A percentile compares a stretch with the other conserved stretches of the same genome.
These are phyloP conservation scores for Geotrichum armillariae DNA, from an alignment of 1,139 yeast species.

Conservation along the genomic window DNA sequence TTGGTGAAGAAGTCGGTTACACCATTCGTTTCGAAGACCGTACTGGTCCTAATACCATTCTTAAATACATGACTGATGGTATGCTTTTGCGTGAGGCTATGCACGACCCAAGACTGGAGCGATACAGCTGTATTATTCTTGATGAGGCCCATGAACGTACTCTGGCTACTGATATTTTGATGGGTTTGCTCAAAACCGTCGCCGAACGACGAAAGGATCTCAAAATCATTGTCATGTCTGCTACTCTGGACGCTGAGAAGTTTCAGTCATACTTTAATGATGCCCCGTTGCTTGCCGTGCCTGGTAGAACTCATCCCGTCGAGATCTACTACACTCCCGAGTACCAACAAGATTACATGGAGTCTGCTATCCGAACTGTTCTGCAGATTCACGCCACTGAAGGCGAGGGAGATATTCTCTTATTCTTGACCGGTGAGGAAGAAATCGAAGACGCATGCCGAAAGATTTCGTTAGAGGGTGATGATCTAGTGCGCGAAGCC, in stretches of 20 bases:
- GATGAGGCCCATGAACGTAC: slow-evolving; percentile 99
- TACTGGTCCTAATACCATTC: slow-evolving; percentile 72
- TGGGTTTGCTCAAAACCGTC: slow-evolving; percentile 91
- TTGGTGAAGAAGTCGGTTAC: slow-evolving; percentile 94
- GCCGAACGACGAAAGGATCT: slow-evolving; percentile 78
- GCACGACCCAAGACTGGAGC: slow-evolving; percentile 82
- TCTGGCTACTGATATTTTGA: slow-evolving; percentile 90
- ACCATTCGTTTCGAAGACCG: slow-evolving; percentile 91
- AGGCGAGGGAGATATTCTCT: slow-evolving; percentile 85
- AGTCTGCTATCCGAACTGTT: slow-evolving; percentile 92
- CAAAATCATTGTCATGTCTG: slow-evolving; percentile 94
- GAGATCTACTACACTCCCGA: slow-evolving; percentile 97
- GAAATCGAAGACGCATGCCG: slow-evolving; percentile 97
- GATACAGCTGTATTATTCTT: slow-evolving; percentile 85
- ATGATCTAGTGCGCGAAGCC: slow-evolving; percentile 82
- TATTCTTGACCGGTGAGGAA: slow-evolving; percentile 95
- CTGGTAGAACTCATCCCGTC: slow-evolving; percentile 97
- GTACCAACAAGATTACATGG: slow-evolving; percentile 90
- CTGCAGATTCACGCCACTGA: slow-evolving; percentile 96
- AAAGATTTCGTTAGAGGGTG: slow-evolving; percentile 82
- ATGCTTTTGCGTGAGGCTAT: slow-evolving; percentile 96
- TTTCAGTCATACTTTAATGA: slow-evolving; percentile 85
- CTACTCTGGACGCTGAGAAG: slow-evolving; percentile 96
- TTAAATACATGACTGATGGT: slow-evolving; percentile 99
- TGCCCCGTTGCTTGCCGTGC: slow-evolving; percentile 94